A percentile compares a stretch with the other conserved stretches of the same genome.
These are phyloP conservation scores for Euphrasia confusa DNA, from an alignment of 257 asterid genomes.

Conservation along the genomic window DNA sequence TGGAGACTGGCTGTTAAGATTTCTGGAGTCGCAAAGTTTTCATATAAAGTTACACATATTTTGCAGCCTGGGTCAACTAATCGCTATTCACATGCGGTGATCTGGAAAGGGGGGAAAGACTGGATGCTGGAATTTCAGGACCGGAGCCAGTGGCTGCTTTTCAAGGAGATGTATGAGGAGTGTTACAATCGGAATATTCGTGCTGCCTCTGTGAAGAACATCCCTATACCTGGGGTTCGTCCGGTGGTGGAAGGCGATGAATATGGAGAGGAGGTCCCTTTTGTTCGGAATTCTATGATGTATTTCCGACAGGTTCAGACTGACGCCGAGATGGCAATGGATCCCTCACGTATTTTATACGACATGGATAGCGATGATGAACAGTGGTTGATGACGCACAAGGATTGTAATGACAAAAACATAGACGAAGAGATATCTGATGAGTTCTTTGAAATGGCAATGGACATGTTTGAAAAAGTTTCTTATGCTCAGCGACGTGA, in stretches of 20 bases:
- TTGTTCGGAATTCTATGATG: constrained; percentile 46
- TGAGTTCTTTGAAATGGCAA: constrained; percentile 64
- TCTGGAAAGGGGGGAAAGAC: constrained; percentile 99
- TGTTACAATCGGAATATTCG: constrained; percentile 86
- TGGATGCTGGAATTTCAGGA: constrained; percentile 94
- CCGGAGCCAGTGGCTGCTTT: constrained; percentile 82
- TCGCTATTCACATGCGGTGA: constrained; percentile 93
- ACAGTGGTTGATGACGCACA: constrained; percentile 48
- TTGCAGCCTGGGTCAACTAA: constrained; percentile 90
- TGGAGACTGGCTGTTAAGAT: constrained; percentile 76
- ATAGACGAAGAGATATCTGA: constrained; percentile 49
- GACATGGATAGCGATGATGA: constrained; percentile 98
- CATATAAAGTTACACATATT: constrained; percentile 63
- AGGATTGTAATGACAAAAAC: constrained; percentile 27
- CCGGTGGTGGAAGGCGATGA: constrained; percentile 62
- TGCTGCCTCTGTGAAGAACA: constrained; percentile 91
- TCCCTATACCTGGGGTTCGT: constrained; percentile 93
- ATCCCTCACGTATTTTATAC: constrained; percentile 62
- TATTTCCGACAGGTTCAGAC: constrained; percentile 72
- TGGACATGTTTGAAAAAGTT: constrained; percentile 72
- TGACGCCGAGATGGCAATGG: constrained; percentile 92
- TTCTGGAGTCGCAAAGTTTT: constrained; percentile 68
- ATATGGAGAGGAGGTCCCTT: constrained; percentile 42
- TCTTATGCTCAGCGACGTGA: constrained; percentile 62
- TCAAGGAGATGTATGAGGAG: constrained; percentile 95